A percentile compares a stretch with the other conserved stretches of the same genome.
Conservation (phyloP, 2,329 filamentous ascomycete species). For the Aspergillus persii region DNA sequence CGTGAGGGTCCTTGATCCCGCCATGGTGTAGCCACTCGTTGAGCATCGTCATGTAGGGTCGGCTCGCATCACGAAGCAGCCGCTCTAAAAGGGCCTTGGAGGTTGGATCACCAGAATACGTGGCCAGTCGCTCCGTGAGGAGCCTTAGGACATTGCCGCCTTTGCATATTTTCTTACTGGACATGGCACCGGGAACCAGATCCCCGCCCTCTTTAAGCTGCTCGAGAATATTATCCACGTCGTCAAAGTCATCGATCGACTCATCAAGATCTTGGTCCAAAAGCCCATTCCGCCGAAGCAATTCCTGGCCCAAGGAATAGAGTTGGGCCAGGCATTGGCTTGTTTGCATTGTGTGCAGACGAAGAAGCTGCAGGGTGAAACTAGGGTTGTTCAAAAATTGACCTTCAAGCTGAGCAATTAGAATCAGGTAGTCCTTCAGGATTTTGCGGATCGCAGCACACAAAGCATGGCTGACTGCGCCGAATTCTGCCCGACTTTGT, state of each 20-base stretch:
- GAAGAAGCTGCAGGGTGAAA: slow-evolving; percentile 91
- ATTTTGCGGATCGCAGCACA: slow-evolving; percentile 92
- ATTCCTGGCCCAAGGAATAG: slow-evolving; percentile 81
- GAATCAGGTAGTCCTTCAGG: slow-evolving; percentile 87
- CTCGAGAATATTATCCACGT: slow-evolving; percentile 91
- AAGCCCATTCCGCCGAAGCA: slow-evolving; percentile 82
- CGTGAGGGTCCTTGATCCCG: slow-evolving; percentile 88
- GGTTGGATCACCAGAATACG: slow-evolving; percentile 90
- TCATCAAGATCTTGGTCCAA: slow-evolving; percentile 71
- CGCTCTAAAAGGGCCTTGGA: slow-evolving; percentile 78
- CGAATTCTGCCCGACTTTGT: slow-evolving; percentile 88
- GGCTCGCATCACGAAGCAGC: slow-evolving; percentile 80
- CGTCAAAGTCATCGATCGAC: slow-evolving; percentile 71
- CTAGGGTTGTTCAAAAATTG: slow-evolving; percentile 84
- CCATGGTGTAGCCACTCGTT: slow-evolving; percentile 99
- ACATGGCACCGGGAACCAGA: slow-evolving; percentile 71
- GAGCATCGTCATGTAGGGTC: slow-evolving; percentile 95
- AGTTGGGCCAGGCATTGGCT: slow-evolving; percentile 88
- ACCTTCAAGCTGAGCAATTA: slow-evolving; percentile 90
- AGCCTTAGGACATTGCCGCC: slow-evolving; percentile 92
- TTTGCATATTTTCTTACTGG: slow-evolving; percentile 89
- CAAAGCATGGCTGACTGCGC: slow-evolving; percentile 89
- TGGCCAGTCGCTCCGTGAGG: slow-evolving; percentile 77
- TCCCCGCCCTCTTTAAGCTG: slow-evolving; percentile 84
- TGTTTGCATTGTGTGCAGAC: slow-evolving; percentile 85